These are phyloP conservation scores for Neophaeococcomyces aloes DNA, from an alignment of 2,329 filamentous ascomycete genomes.

Conservation along the genomic window DNA sequence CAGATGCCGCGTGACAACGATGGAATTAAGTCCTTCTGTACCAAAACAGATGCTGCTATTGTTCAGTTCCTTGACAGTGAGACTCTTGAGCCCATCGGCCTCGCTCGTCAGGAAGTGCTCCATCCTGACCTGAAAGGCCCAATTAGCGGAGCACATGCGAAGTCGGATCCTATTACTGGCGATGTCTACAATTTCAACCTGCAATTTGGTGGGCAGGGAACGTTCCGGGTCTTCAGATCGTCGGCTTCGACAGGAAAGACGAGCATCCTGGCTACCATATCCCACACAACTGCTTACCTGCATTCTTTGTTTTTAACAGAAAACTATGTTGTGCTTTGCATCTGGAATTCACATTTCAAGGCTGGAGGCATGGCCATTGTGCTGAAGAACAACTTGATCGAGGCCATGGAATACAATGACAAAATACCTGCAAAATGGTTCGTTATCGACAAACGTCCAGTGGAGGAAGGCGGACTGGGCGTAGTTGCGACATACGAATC, in stretches of 20 bases:
- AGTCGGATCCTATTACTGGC: constrained; percentile 59
- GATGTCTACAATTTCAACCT: constrained; percentile 77
- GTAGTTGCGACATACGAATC: constrained; percentile 60
- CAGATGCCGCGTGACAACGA: constrained; percentile 13
- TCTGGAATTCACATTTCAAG: constrained; percentile 56
- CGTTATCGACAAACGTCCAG: constrained; percentile 53
- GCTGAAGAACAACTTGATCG: constrained; percentile 57
- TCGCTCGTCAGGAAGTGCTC: constrained; percentile 49
- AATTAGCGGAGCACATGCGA: constrained; percentile 60
- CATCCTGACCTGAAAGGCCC: constrained; percentile 60
- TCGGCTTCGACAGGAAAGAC: constrained; percentile 54
- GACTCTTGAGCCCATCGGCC: constrained; percentile 61
- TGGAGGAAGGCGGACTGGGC: constrained; percentile 42
- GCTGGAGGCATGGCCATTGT: constrained; percentile 50
- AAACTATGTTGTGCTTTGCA: constrained; percentile 60
- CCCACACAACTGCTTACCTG: constrained; percentile 56
- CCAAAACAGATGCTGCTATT: constrained; percentile 47
- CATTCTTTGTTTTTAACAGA: constrained; percentile 69
- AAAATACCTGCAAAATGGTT: constrained; percentile 56
- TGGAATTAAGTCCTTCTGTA: constrained; percentile 44
- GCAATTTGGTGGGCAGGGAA: constrained; percentile 41
- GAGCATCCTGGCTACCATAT: constrained; percentile 59
- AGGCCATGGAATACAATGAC: constrained; percentile 56
- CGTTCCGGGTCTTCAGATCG: constrained; percentile 60
- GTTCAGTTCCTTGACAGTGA: constrained; percentile 56